Conservation (phyloP, 306 rosid species). For the Fragaria iinumae region DNA sequence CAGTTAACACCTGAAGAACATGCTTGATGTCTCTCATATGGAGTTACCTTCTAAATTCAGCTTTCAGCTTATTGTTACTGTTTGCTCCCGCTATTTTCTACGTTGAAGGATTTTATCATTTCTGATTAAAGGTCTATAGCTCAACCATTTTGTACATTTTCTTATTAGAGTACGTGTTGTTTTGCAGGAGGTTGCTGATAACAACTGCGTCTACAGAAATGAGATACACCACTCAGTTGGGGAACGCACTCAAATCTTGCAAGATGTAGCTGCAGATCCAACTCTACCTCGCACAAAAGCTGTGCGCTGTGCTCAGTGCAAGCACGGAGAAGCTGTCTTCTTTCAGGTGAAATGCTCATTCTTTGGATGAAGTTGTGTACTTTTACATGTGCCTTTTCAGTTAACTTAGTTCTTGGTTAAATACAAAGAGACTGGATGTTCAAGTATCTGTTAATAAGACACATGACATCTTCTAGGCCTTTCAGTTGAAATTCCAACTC, state of each 20-base stretch:
- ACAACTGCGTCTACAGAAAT: constrained; percentile 84
- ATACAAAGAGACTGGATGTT: not conserved
- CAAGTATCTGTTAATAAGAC: not conserved
- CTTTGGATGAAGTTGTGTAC: not conserved
- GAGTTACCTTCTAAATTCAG: not conserved
- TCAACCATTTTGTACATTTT: not conserved
- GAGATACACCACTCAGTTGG: constrained; percentile 90
- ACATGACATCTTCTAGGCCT: not conserved
- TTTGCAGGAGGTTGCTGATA: constrained; percentile 89
- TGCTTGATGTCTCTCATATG: not conserved
- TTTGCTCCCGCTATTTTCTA: not conserved
- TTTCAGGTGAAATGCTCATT: constrained; percentile 61
- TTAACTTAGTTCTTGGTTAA: not conserved
- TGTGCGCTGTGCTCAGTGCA: constrained; percentile 83
- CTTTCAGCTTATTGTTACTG: not conserved
- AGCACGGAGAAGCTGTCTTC: constrained; percentile 98
- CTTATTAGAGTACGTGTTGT: not conserved
- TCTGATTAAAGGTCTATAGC: not conserved
- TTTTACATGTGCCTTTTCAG: not conserved
- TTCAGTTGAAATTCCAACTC: not conserved
- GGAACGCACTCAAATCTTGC: constrained; percentile 87
- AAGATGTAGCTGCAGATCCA: constrained; percentile 96
- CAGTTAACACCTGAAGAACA: not conserved
- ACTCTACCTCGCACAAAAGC: constrained; percentile 97
- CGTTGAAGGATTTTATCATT: not conserved